These are phyloP conservation scores for Melanomma pulvis-pyrius DNA, from an alignment of 495 filamentous ascomycete genomes.

Conservation along the genomic window DNA sequence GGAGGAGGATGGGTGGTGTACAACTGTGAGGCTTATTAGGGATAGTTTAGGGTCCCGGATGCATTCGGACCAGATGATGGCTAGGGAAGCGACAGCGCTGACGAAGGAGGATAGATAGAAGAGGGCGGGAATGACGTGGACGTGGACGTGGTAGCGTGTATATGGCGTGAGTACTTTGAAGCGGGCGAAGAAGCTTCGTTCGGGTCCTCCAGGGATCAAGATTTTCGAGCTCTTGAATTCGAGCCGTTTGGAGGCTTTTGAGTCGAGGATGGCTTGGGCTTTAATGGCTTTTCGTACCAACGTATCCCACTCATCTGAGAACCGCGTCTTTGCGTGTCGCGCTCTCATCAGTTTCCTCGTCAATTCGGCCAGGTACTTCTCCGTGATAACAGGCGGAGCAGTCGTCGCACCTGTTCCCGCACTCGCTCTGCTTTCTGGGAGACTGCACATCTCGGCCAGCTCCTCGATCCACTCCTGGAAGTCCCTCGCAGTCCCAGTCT, in stretches of 20 bases:
- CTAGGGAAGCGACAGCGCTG: slow-evolving; percentile 72
- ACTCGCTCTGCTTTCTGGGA: slow-evolving; percentile 47
- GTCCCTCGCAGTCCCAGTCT: slow-evolving; percentile 76
- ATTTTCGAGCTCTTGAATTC: slow-evolving; percentile 65
- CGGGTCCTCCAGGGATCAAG: slow-evolving; percentile 39
- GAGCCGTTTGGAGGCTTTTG: slow-evolving; percentile 75
- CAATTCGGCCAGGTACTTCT: slow-evolving; percentile 87
- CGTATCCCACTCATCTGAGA: slow-evolving; percentile 81
- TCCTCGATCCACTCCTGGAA: slow-evolving; percentile 97
- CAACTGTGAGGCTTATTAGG: slow-evolving; percentile 79
- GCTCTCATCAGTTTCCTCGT: slow-evolving; percentile 79
- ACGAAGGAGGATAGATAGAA: slow-evolving; percentile 63
- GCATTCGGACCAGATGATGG: slow-evolving; percentile 89
- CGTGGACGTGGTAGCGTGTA: slow-evolving; percentile 77
- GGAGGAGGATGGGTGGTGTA: slow-evolving; percentile 69
- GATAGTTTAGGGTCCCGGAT: slow-evolving; percentile 80
- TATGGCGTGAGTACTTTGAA: slow-evolving; percentile 75
- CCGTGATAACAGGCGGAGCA: slow-evolving; percentile 83
- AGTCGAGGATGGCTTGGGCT: slow-evolving; percentile 82
- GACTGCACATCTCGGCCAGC: slow-evolving; percentile 68
- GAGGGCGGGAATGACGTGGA: slow-evolving; percentile 66
- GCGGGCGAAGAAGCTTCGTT: slow-evolving; percentile 53
- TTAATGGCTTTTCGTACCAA: slow-evolving; percentile 71
- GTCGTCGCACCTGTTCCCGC: slow-evolving; percentile 47
- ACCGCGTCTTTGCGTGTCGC: slow-evolving; percentile 78